Conservation (phyloP, 495 filamentous ascomycete genomes). For the Cladorrhinum samala region DNA sequence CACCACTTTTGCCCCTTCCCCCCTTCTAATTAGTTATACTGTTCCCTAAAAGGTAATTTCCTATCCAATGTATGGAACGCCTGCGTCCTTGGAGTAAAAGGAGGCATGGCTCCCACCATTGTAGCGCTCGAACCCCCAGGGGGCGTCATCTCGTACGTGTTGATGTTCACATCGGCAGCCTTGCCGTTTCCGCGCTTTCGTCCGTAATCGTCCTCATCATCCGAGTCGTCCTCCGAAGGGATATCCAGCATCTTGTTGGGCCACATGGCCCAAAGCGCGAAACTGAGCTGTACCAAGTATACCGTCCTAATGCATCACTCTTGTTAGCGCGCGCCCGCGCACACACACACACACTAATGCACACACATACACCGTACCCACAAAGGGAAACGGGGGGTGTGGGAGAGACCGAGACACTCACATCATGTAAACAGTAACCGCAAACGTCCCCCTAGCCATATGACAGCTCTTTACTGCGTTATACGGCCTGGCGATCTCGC, state of each 20-base stretch:
- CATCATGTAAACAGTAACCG: constrained; percentile 63
- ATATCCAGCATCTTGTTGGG: constrained; percentile 42
- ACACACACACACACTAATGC: no score
- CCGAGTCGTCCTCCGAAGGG: constrained; percentile 32
- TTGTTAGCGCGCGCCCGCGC: constrained; percentile 7
- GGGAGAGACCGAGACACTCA: constrained; percentile 37
- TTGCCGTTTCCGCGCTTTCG: neutral
- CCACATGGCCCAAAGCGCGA: constrained; percentile 57
- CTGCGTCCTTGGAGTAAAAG: constrained; percentile 48
- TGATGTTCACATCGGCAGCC: constrained; percentile 19
- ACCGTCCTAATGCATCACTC: constrained; percentile 38
- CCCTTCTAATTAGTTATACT: constrained; percentile 1
- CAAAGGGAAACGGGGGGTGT: neutral
- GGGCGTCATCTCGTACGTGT: constrained; percentile 38
- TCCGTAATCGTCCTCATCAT: constrained; percentile 31
- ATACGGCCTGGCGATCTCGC: constrained; percentile 53
- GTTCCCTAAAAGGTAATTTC: constrained; percentile 33
- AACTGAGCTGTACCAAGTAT: constrained; percentile 49
- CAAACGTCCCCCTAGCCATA: constrained; percentile 72
- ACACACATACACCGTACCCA: no score
- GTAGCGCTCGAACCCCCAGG: constrained; percentile 1
- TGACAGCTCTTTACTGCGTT: constrained; percentile 61
- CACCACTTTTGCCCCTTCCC: no score
- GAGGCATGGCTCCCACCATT: constrained; percentile 21
- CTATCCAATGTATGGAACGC: constrained; percentile 50